These are phyloP conservation scores for Paraphoma chrysanthemicola DNA, from an alignment of 2,329 filamentous ascomycete species.

Conservation along the genomic window DNA sequence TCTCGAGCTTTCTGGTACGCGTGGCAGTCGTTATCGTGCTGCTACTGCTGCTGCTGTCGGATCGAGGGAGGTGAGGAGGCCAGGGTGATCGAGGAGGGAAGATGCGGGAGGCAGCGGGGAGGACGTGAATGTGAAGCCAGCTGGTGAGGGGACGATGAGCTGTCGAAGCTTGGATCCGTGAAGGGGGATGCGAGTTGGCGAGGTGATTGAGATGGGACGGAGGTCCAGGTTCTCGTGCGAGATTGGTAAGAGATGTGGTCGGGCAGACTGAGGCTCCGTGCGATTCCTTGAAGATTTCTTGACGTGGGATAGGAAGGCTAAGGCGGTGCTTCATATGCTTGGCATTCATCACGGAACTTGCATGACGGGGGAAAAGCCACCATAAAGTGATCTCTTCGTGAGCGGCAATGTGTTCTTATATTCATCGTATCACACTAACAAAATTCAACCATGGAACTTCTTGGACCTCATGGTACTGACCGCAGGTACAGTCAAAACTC, in stretches of 20 bases:
- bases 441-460: no score
- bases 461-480: no score
- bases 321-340: slow-evolving; percentile 27
- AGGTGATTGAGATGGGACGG: slow-evolving; percentile 15
- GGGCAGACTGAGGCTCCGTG: slow-evolving; percentile 35
- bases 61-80: slow-evolving; percentile 14
- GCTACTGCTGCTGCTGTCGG: slow-evolving; percentile 6
- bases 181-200: slow-evolving; percentile 22
- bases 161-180: slow-evolving; percentile 23
- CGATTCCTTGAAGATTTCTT: slow-evolving; percentile 38
- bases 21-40: slow-evolving; percentile 10
- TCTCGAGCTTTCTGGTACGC: slow-evolving; percentile 12
- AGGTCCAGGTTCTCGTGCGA: slow-evolving; percentile 25
- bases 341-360: slow-evolving; percentile 15
- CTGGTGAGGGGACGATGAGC: slow-evolving; percentile 21
- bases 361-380: not conserved
- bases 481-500: no score
- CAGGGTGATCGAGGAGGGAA: slow-evolving; percentile 14
- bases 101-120: slow-evolving; percentile 34
- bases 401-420: no score
- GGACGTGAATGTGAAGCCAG: slow-evolving; percentile 22
- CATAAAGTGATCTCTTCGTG: no score
- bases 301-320: slow-evolving; percentile 39
- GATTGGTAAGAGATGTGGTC: slow-evolving; percentile 35
- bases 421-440: no score